phyloP scores from a whole-genome alignment of 805 yeast genomes.

The Komagataella pseudopastoris region DNA sequence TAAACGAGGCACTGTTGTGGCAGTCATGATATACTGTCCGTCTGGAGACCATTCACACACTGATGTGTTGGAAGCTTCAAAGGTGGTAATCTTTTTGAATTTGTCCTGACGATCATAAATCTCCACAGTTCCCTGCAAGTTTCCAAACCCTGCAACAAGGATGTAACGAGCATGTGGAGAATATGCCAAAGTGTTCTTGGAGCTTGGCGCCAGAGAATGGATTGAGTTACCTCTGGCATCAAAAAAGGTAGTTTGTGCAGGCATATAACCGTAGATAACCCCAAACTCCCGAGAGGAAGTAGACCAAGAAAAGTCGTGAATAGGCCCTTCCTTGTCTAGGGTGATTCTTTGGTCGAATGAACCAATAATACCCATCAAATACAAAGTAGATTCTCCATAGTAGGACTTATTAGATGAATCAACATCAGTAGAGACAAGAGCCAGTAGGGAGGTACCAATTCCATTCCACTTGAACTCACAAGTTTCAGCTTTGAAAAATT shows the following conservation, averaged over 20 bases:
- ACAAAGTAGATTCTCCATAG: conserved; percentile 92
- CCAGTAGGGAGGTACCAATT: conserved; percentile 86
- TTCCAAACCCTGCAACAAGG: conserved; percentile 94
- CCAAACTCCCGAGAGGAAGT: conserved; percentile 95
- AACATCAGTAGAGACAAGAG: conserved; percentile 90
- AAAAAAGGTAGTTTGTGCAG: conserved; percentile 87
- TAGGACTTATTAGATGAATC: conserved; percentile 88
- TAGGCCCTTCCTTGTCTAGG: conserved; percentile 88
- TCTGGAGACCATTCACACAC: conserved; percentile 98
- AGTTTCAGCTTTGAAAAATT: conserved; percentile 90
- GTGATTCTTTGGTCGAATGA: conserved; percentile 81
- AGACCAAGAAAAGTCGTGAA: conserved; percentile 96
- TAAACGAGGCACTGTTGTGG: conserved; percentile 92
- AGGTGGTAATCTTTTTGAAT: conserved; percentile 64
- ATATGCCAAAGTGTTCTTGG: conserved; percentile 80
- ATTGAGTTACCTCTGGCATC: conserved; percentile 87
- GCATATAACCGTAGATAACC: conserved; percentile 96
- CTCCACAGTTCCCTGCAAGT: conserved; percentile 92
- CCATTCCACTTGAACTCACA: conserved; percentile 90
- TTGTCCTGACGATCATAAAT: conserved; percentile 84
- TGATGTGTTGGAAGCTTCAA: conserved; percentile 91
- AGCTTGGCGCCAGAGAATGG: conserved; percentile 70
- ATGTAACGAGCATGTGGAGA: conserved; percentile 92
- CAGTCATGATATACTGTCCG: conserved; percentile 85
- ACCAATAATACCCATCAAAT: conserved; percentile 84